Conservation (phyloP, 129 eudicot genomes). For the Saussurea involucrata region DNA sequence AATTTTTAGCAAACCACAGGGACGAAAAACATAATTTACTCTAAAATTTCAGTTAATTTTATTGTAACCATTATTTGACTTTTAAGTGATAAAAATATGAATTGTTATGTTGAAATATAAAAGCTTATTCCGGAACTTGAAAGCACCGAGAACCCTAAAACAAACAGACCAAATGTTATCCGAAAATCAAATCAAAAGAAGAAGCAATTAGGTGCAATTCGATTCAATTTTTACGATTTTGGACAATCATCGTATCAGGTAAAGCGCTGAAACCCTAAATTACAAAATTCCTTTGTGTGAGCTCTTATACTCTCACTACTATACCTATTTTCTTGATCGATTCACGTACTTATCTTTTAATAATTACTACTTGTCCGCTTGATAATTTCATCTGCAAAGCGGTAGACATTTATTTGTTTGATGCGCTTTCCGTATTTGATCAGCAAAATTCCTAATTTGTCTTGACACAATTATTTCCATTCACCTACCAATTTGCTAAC, state of each 20-base stretch:
- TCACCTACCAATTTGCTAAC: background rate
- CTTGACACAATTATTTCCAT: background rate
- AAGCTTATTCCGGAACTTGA: background rate
- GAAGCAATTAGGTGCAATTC: background rate
- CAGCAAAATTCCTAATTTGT: background rate
- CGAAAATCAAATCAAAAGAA: background rate
- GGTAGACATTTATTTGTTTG: background rate
- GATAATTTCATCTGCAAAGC: background rate
- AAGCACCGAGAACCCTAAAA: background rate
- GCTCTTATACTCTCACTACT: constrained; percentile 11
- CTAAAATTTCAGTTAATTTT: too few species aligned
- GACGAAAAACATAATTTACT: too few species aligned
- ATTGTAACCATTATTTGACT: too few species aligned
- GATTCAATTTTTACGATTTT: background rate
- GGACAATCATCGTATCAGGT: constrained; percentile 13
- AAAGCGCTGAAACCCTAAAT: constrained; percentile 13
- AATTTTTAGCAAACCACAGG: too few species aligned
- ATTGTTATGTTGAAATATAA: background rate
- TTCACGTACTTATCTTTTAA: constrained; percentile 1
- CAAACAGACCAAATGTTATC: background rate
- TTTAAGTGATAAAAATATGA: background rate
- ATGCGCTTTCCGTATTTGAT: constrained; percentile 10
- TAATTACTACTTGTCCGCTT: background rate
- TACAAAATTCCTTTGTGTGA: background rate
- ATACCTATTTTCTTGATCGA: background rate